Conservation (phyloP, 2,329 filamentous ascomycete species). For the Aureobasidium sp. region DNA sequence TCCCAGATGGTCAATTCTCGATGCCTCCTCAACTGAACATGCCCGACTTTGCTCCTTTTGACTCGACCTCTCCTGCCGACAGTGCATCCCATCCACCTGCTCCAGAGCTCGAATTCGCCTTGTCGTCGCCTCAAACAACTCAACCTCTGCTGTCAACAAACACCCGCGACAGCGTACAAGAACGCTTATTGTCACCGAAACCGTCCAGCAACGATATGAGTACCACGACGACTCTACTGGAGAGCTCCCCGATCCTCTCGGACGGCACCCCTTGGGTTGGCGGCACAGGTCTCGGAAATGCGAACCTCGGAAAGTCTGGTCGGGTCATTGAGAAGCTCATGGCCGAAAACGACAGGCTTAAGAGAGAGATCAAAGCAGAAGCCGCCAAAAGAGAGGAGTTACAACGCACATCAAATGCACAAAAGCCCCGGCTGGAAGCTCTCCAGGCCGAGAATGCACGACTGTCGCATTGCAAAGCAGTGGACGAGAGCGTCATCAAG, state of each 20-base stretch:
- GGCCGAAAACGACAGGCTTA: constrained; percentile 70
- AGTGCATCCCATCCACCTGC: neutral
- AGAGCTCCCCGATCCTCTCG: constrained; percentile 3
- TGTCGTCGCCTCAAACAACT: neutral
- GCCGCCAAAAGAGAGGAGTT: constrained; percentile 56
- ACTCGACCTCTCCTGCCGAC: neutral
- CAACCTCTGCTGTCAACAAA: constrained; percentile 1
- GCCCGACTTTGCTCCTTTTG: constrained; percentile 11
- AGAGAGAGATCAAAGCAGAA: constrained; percentile 52
- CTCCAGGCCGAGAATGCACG: constrained; percentile 63
- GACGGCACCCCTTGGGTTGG: constrained; percentile 19
- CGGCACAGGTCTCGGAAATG: constrained; percentile 18
- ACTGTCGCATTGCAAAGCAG: constrained; percentile 60
- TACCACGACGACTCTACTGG: neutral
- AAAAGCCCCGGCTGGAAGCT: constrained; percentile 66
- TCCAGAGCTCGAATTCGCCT: neutral
- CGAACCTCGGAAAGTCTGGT: constrained; percentile 57
- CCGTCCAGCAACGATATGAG: constrained; percentile 6
- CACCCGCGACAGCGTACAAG: neutral
- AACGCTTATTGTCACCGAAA: constrained; percentile 1
- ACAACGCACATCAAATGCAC: constrained; percentile 58
- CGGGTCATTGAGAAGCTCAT: constrained; percentile 75
- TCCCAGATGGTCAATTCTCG: constrained; percentile 9
- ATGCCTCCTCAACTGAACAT: constrained; percentile 7
- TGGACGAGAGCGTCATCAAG: constrained; percentile 63